Base-by-base conservation (phyloP, 2,329 filamentous ascomycete species). In the Fusarium setosum region DNA sequence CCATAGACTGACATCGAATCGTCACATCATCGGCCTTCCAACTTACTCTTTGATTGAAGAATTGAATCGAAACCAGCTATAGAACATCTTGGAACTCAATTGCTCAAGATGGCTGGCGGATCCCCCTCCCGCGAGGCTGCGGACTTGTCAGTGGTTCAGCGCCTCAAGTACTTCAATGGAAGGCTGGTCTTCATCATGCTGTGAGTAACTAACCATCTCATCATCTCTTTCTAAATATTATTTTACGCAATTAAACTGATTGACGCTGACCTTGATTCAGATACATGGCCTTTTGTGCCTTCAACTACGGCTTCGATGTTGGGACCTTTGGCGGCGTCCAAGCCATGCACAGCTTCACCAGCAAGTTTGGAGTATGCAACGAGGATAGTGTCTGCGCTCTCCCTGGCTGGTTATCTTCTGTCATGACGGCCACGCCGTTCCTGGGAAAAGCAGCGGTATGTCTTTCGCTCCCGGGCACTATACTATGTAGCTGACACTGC, bases 251-350 rank as follows among this genome's bases (percentile, higher is more conserved):
- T 6, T 9, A 32, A 5, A 34, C 13, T 4, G 7, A 7, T 29
- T 29, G 26, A 12, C 5, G 26, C 26, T 29, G 12, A 29, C 6
- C 6, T 29, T 8, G 26, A 32, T 10, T 15, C n/a, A 72, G 71
- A 17, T 73, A 73, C 32, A 66, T 73, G 69, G 63, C 63, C 9
- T 47, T 65, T 15, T 72, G 69, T 17, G 67, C 69, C 10, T 73
- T 73, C 53, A 73, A 73, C 52, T 73, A 72, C 54, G 71, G 71
- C 7, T 73, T 66, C 26, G 71, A 73, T 38, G 71, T 73, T 18
- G 69, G 71, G 35, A 73, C 59, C 15, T 73, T 73, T 53, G 62
- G 68, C 4, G 71, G 68, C 7, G 70, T 73, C 6, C 72, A 73
- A 41, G 70, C 54, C 9, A 73, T 73, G 71, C 61, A 67, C 21